Percentiles rank a stretch among this genome's conserved stretches.
These are phyloP conservation scores for Closterium sp. DNA, from an alignment of 139 green algal genomes.

Conservation along the genomic window DNA sequence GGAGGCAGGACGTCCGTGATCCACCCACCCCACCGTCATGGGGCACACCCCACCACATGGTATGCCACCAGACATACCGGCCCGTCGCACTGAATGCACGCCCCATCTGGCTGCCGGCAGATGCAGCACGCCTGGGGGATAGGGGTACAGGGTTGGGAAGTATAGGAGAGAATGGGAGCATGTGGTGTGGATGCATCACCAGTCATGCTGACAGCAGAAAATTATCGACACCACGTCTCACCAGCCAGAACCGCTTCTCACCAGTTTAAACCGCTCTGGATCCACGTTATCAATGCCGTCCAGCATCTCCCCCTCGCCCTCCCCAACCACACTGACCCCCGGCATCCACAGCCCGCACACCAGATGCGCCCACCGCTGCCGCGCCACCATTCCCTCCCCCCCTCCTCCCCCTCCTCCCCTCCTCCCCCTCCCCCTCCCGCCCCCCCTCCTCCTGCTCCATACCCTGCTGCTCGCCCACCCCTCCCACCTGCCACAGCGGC, in stretches of 20 bases:
- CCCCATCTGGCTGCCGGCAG: conserved; percentile 21
- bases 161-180: no score
- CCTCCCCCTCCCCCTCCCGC: background rate
- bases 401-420: no score
- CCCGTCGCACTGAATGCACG: conserved; percentile 43
- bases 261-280: background rate
- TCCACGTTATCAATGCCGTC: background rate
- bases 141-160: background rate
- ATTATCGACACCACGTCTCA: no score
- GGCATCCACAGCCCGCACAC: conserved; percentile 1
- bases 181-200: no score
- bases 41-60: conserved; percentile 38
- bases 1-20: no score
- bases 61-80: conserved; percentile 6
- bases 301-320: background rate
- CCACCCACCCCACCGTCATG: conserved; percentile 18
- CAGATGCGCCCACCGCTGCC: conserved; percentile 6
- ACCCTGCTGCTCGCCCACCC: background rate
- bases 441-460: background rate
- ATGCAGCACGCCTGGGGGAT: conserved; percentile 7
- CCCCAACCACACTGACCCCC: background rate
- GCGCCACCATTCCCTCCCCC: background rate
- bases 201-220: no score
- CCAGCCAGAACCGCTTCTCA: background rate
- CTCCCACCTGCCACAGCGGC: background rate